Base-by-base conservation (phyloP, 208 protist genomes). In the Leptomonas seymouri region DNA sequence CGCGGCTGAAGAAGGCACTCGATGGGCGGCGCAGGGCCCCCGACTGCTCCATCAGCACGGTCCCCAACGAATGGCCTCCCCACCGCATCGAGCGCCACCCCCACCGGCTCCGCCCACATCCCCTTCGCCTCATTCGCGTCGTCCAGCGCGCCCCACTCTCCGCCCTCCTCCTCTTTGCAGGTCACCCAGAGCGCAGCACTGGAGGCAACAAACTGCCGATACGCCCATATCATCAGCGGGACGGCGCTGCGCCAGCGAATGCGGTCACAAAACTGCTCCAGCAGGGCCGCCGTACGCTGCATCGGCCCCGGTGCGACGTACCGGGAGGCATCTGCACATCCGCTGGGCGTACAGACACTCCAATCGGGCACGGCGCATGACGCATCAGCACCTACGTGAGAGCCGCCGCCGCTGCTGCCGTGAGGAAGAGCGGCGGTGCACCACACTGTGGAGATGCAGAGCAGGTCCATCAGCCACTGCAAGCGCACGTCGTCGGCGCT, bases 171-270 rank as follows among this genome's bases (percentile, higher is more conserved):
- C 5, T 23, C 55, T 25, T 23, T 16, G 21, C 31, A 16, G 1
- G 46, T 23, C 4, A 71, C 71, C 71, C 71, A 77, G 39, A 77
- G 44, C 15, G 55, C 48, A 21, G 57, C 63, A 36, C 71, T 77
- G 0, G 71, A 30, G 28, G 21, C 42, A 3, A 77, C 23, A 16
- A 56, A 77, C 21, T 56, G 57, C 23, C 64, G 64, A 28, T 54
- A 67, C 23, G 71, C 64, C 6, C 31, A 21, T 12, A 77, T 2
- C n/a, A 71, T 3, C 18, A 67, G 57, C 36, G 64, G 63, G 0
- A 31, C 42, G 11, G 50, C 56, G 45, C 65, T 67, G 48, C 64
- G 71, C 71, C 71, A 77, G 4, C 71, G 71, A 16, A 77, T 5
- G 18, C 57, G 16, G 20, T 77, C 71, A 44, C 71, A 77, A 15